Base-by-base conservation (phyloP, 805 yeast species). In the Blastobotrys chiropterorum region DNA sequence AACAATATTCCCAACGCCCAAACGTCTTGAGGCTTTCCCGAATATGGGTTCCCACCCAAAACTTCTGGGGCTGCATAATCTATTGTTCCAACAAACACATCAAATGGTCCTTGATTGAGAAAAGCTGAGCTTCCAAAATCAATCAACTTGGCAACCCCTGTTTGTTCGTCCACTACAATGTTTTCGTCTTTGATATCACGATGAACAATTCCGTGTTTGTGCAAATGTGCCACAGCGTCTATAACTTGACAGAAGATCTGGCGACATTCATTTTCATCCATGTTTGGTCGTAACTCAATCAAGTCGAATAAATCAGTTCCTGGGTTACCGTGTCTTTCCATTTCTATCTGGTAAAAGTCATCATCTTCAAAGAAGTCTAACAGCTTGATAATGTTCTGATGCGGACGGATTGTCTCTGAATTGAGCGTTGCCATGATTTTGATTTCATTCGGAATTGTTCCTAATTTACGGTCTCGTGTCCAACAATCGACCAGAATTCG, bases 21-120 rank as follows among this genome's bases (percentile, higher is more conserved):
- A 1, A 90, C 84, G 69, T 94, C 99, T 67, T 94, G 99, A 2
- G 96, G 92, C 65, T 81, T 85, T 19, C 99, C 99, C 48, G 82
- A 89, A 63, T 92, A 94, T 19, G 90, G 85, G 54, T 82, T 83
- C 1, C 98, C 99, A 48, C 83, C 77, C 38, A 94, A 73, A 0
- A 94, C 96, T 67, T 94, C 99, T 0, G 99, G 99, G 0, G 98
- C 95, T 0, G 98, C 98, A 67, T 92, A 94, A 67, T 94, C 97
- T 44, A 94, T 83, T 0, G 99, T 94, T 2, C 99, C 99, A 1
- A 94, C 98, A 69, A 94, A 92, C 3, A 94, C 96, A 59, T 92
- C 96, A 69, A 92, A 94, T 3, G 98, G 98, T 0, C 97, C 98
- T 70, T 85, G 89, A 58, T 78, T 80, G 17, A 83, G 80, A 66